Conservation (phyloP, 371 early-diverging fungal species). For the Mortierella sp. region DNA sequence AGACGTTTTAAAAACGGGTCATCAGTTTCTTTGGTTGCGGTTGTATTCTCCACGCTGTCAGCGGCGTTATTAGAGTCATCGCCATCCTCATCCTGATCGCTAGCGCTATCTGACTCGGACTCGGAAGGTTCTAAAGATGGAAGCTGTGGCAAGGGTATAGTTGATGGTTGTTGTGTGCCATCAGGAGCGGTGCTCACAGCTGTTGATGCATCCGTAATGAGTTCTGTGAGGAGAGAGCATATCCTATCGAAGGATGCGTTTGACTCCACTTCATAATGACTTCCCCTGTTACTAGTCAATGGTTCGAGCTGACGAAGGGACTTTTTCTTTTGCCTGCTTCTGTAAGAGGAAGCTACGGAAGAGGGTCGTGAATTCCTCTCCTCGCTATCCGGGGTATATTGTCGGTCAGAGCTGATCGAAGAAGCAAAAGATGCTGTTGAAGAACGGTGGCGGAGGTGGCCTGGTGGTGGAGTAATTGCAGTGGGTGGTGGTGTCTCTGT, state of each 20-base stretch:
- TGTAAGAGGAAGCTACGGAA: conserved; percentile 36
- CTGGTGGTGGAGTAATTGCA: conserved; percentile 11
- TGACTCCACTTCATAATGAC: conserved; percentile 26
- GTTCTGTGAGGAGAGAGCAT: conserved; percentile 41
- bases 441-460: conserved; percentile 28
- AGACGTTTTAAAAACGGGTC: conserved; percentile 32
- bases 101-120: conserved; percentile 31
- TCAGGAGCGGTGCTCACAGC: conserved; percentile 48
- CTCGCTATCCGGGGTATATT: conserved; percentile 51
- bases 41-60: neutral
- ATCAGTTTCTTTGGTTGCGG: conserved; percentile 1
- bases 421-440: conserved; percentile 31
- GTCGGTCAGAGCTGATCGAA: conserved; percentile 30
- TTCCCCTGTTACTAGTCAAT: conserved; percentile 6
- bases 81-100: conserved; percentile 19
- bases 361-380: conserved; percentile 33
- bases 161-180: conserved; percentile 31
- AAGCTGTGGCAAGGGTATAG: conserved; percentile 33
- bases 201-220: conserved; percentile 53
- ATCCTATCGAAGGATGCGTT: conserved; percentile 48
- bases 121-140: conserved; percentile 28
- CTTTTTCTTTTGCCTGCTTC: conserved; percentile 20
- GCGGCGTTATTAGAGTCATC: conserved; percentile 9
- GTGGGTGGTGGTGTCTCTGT: conserved; percentile 40
- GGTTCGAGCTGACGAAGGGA: conserved; percentile 42